Percentiles rank a stretch among this genome's conserved stretches.
Conservation (phyloP, 148 eudicot genomes). For the Camellia granthamiana region DNA sequence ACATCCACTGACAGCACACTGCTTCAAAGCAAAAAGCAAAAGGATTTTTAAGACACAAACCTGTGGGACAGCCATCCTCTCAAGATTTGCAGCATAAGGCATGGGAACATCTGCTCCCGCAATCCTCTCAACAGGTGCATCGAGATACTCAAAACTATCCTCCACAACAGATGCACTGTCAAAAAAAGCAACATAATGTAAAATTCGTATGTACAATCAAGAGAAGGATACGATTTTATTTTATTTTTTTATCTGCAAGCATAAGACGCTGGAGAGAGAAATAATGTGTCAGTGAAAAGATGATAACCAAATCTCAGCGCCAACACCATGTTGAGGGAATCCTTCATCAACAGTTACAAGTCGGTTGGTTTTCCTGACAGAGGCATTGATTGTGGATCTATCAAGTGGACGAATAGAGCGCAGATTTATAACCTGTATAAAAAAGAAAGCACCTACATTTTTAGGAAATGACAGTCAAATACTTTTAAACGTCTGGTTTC, state of each 20-base stretch:
- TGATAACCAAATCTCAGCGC: conserved; percentile 81
- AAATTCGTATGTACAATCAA: not conserved
- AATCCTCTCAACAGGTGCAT: conserved; percentile 92
- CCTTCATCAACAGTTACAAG: conserved; percentile 89
- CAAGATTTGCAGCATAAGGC: conserved; percentile 94
- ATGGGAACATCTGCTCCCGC: conserved; percentile 89
- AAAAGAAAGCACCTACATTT: not conserved
- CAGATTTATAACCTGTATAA: conserved; percentile 71
- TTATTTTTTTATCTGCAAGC: too few species aligned
- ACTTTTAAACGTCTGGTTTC: not conserved
- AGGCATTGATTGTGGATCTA: conserved; percentile 75
- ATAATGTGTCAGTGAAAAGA: not conserved
- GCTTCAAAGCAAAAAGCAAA: not conserved
- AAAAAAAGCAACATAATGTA: not conserved
- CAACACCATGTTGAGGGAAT: conserved; percentile 92
- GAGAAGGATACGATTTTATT: not conserved
- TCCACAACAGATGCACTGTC: conserved; percentile 80
- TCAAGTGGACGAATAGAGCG: conserved; percentile 94
- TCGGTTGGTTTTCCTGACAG: conserved; percentile 87
- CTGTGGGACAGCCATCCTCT: conserved; percentile 95
- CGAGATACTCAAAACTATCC: conserved; percentile 93
- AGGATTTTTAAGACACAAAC: conserved; percentile 29
- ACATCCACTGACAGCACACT: not conserved
- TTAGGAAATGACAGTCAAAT: not conserved
- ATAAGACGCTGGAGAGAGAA: conserved; percentile 7